Base-by-base conservation (phyloP, 1,284 basidiomycete genomes). In the Sparassis latifolia region DNA sequence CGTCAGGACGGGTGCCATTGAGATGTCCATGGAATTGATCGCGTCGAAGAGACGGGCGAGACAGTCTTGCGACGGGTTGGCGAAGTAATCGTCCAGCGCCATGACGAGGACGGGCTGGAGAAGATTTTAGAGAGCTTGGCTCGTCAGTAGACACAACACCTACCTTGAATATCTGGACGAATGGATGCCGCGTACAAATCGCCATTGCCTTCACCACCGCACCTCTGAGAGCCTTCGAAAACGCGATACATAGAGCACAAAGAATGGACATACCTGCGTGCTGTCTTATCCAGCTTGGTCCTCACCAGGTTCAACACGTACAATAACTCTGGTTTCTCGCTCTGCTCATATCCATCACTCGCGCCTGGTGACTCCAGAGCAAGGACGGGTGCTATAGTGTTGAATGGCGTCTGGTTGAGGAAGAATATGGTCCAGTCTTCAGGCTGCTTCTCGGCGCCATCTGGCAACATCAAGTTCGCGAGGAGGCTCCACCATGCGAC, bases 381-480 rank as follows among this genome's bases (percentile, higher is more conserved):
- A 54, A 88, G 69, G 0, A 87, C 82, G 4, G 91, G 88, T 3
- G 84, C 82, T 57, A 95, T 89, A 7, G 84, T 87, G 62, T 92
- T 92, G 68, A 86, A 89, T 0, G 84, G 77, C 0, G 89, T 92
- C 70, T 97, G 94, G 64, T 97, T 97, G 46, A 98, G 80, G 67
- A 97, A 97, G 77, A 99, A 98, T 50, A 97, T 84, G 3, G 96
- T 99, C 96, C 95, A 99, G 68, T 99, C 96, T 67, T 97, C 92
- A 12, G 87, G 73, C 55, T 96, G 87, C 46, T 89, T 82, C 68
- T 99, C 97, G 10, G 94, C 94, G 10, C 97, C 97, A 67, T 99
- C 96, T 1, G 96, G 96, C 12, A 99, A 78, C 96, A 99, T 99
- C 55, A 97, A 81, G 71, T 97, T 96, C 1, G 96, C 97, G 3